A percentile compares a stretch with the other conserved stretches of the same genome.
Conservation (phyloP, 768 basidiomycete genomes). For the Amanita molliuscula region DNA sequence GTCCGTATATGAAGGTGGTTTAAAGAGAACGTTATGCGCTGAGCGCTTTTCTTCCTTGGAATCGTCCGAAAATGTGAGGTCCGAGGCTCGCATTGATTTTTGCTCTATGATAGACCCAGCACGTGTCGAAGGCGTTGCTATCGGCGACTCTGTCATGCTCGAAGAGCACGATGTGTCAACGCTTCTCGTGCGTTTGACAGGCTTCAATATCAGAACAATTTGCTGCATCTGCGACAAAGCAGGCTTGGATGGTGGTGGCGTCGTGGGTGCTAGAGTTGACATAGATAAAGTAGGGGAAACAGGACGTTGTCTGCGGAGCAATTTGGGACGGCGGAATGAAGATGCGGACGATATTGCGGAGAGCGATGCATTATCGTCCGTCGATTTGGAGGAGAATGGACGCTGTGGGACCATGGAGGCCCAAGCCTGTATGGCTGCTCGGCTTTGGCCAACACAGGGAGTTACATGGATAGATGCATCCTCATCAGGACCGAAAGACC, state of each 20-base stretch:
- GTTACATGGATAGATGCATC: constrained; percentile 15
- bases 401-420: constrained; percentile 28
- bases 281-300: constrained; percentile 42
- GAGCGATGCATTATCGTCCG: constrained; percentile 9
- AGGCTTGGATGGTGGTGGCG: constrained; percentile 20
- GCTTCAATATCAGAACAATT: constrained; percentile 18
- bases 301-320: constrained; percentile 29
- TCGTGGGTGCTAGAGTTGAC: constrained; percentile 26
- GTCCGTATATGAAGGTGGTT: background rate
- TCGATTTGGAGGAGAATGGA: constrained; percentile 17
- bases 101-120: constrained; percentile 22
- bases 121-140: constrained; percentile 39
- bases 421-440: constrained; percentile 37
- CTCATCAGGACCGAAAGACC: constrained; percentile 16
- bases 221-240: constrained; percentile 23
- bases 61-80: background rate
- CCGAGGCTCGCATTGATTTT: background rate
- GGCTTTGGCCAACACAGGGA: constrained; percentile 28
- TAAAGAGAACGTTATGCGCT: background rate
- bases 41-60: constrained; percentile 1
- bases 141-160: constrained; percentile 36
- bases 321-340: constrained; percentile 23
- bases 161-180: constrained; percentile 24
- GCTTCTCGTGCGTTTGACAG: constrained; percentile 19
- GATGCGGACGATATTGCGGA: constrained; percentile 13